Base-by-base conservation (phyloP, 164 flowering plant species). In the Berberis vulgaris region DNA sequence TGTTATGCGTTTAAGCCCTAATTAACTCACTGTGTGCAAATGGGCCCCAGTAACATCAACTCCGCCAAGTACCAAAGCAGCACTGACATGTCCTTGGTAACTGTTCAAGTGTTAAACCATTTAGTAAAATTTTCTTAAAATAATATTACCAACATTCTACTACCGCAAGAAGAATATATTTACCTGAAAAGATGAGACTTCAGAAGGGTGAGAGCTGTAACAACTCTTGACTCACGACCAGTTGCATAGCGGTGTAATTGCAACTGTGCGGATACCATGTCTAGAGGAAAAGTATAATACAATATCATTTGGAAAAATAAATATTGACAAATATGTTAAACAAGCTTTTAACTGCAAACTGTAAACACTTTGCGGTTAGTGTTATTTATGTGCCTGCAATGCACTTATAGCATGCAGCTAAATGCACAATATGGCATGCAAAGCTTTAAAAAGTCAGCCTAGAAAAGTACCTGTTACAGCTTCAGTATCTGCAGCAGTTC, bases 21-120 rank as follows among this genome's bases (percentile, higher is more conserved):
- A 57, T 11, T 40, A 71, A 80, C 90, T 79, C 69, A 94, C 99
- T 40, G 99, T 94, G 67, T 94, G 97, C 76, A 94, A 68, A 79
- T 91, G 99, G 7, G 99, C 96, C 54, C 99, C 97, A 65, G 96
- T 89, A 60, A 84, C 77, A 81, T 94, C 99, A 77, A 94, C 97
- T 73, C 97, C 99, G 67, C 99, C 99, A 71, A 94, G 96, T 46
- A 94, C 96, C 81, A 94, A 71, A 73, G 97, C 99, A 73, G 99
- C 99, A 46, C 75, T 71, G 47, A 91, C 96, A 76, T 94, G 60
- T 26, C 98, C 98, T 79, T 91, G 98, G 70, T 94, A 86, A 68
- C 97, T 94, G 67, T 8, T 59, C 60, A 60, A 66, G n/a, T 54
- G 49, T 62, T 6, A 55, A 45, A 41, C 45, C 41, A 42, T 46